Evolutionary conservation across 805 yeast genomes (phyloP).

Genomic region (Suhomyces xylopsoci): DNA sequence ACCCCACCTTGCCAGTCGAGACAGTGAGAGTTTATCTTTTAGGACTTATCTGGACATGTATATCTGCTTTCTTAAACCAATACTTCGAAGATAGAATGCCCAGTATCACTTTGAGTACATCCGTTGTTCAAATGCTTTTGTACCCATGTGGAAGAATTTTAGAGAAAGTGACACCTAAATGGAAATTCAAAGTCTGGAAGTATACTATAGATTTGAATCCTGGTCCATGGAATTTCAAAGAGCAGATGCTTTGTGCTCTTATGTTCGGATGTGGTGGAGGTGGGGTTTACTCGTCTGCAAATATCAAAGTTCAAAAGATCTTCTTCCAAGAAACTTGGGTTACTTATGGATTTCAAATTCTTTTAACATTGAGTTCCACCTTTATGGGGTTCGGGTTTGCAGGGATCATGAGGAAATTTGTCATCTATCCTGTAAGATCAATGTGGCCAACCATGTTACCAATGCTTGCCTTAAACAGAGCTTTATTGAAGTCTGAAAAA

Average conservation of each 20-base stretch:
- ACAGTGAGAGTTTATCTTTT: slow-evolving; percentile 31
- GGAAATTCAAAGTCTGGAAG: slow-evolving; percentile 20
- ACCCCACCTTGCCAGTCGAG: slow-evolving; percentile 29
- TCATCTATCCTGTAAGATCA: slow-evolving; percentile 13
- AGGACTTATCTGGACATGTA: slow-evolving; percentile 17
- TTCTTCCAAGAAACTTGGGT: slow-evolving; percentile 15
- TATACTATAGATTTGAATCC: slow-evolving; percentile 17
- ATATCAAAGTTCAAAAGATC: slow-evolving; percentile 8
- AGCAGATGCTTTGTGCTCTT: slow-evolving; percentile 4
- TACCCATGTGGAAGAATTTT: slow-evolving; percentile 15
- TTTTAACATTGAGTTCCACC: slow-evolving; percentile 11
- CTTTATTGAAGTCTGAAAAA: slow-evolving; percentile 34
- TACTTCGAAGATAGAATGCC: slow-evolving; percentile 17
- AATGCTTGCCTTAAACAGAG: slow-evolving; percentile 47
- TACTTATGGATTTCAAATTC: slow-evolving; percentile 13
- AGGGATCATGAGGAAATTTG: slow-evolving; percentile 15
- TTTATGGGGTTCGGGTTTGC: slow-evolving; percentile 18
- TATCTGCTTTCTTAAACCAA: slow-evolving; percentile 15
- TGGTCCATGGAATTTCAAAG: slow-evolving; percentile 25
- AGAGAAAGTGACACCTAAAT: slow-evolving; percentile 13
- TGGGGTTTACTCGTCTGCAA: slow-evolving; percentile 22
- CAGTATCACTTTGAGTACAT: slow-evolving; percentile 10
- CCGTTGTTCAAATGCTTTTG: slow-evolving; percentile 16
- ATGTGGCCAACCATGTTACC: slow-evolving; percentile 30
- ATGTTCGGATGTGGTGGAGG: slow-evolving; percentile 22